Percentiles rank a stretch among this genome's conserved stretches.
These are phyloP conservation scores for Reticulascus tulasneorum DNA, from an alignment of 2,329 filamentous ascomycete species.

Conservation along the genomic window DNA sequence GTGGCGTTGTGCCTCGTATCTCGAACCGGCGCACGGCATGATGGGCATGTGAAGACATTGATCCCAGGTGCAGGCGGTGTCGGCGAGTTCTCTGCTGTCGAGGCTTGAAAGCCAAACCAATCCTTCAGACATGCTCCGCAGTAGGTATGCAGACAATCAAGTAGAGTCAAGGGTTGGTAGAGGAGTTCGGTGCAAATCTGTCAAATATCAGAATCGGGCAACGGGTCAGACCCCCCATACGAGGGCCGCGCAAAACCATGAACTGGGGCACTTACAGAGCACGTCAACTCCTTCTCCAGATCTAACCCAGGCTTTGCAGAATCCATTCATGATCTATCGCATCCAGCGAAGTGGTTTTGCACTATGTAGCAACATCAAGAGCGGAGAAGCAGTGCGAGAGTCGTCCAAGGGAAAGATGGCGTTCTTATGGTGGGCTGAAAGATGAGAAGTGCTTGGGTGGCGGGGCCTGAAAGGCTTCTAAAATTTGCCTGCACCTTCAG, in stretches of 20 bases:
- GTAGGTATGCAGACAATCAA: conserved; percentile 93
- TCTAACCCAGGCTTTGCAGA: conserved; percentile 55
- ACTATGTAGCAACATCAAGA: conserved; percentile 6
- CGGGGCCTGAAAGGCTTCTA: conserved; percentile 13
- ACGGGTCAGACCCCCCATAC: conserved; percentile 6
- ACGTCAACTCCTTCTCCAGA: conserved; percentile 90
- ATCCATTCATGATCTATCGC: conserved; percentile 35
- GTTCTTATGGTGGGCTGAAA: conserved; percentile 9
- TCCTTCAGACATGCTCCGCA: conserved; percentile 93
- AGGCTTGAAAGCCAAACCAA: conserved; percentile 84
- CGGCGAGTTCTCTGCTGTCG: conserved; percentile 48
- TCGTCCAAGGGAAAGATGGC: conserved; percentile 9
- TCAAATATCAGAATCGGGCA: conserved; percentile 4
- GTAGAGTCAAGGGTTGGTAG: conserved; percentile 83
- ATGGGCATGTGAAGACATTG: conserved; percentile 77
- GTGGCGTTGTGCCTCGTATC: conserved; percentile 88
- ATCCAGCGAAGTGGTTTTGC: conserved; percentile 9
- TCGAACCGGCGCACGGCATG: conserved; percentile 82
- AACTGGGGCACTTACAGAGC: conserved; percentile 66
- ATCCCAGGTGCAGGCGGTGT: conserved; percentile 44
- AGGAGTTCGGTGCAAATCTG: conserved; percentile 96
- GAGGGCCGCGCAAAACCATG: conserved; percentile 10
- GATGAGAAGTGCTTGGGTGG: conserved; percentile 6
- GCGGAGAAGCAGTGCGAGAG: conserved; percentile 2
- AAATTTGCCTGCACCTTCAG: too few relatives aligned